A percentile compares a stretch with the other conserved stretches of the same genome.
Evolutionary conservation across 2,329 filamentous ascomycete genomes (phyloP).

Genomic region (Boeremia lycopersici): DNA sequence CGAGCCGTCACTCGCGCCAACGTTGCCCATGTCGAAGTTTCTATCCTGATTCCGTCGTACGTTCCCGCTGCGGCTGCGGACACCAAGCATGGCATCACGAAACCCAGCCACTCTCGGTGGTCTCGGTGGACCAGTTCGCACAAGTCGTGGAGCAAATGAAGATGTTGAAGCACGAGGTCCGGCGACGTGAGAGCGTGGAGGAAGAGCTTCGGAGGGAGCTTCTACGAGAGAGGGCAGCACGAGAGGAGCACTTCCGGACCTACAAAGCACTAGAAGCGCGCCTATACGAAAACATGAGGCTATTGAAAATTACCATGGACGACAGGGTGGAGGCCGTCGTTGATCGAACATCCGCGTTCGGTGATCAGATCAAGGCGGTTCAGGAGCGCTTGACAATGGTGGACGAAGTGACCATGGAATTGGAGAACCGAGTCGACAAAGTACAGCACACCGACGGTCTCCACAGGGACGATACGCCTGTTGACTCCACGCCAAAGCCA

Average conservation of each 20-base stretch:
- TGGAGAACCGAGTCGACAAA: conserved; percentile 47
- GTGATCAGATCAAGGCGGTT: conserved; percentile 45
- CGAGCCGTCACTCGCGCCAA: conserved; percentile 36
- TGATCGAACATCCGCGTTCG: conserved; percentile 47
- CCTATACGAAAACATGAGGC: conserved; percentile 48
- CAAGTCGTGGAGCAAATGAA: conserved; percentile 47
- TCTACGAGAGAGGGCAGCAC: conserved; percentile 41
- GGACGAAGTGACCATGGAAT: conserved; percentile 49
- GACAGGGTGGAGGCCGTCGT: conserved; percentile 50
- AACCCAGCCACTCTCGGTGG: conserved; percentile 40
- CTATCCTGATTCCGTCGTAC: conserved; percentile 46
- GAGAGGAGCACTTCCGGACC: conserved; percentile 42
- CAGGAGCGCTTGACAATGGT: conserved; percentile 46
- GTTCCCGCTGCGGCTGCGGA: conserved; percentile 54
- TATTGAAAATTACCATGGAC: conserved; percentile 47
- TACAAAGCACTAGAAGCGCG: conserved; percentile 43
- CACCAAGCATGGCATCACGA: conserved; percentile 57
- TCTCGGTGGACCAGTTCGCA: conserved; percentile 46
- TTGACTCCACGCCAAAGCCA: conserved; percentile 36
- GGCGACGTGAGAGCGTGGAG: conserved; percentile 42
- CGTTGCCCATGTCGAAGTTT: conserved; percentile 54
- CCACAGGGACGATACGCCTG: conserved; percentile 40
- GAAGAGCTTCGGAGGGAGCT: conserved; percentile 47
- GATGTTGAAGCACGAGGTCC: conserved; percentile 41
- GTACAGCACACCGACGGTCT: conserved; percentile 34